Conservation (phyloP, 495 filamentous ascomycete species). For the Penicillium parvum region DNA sequence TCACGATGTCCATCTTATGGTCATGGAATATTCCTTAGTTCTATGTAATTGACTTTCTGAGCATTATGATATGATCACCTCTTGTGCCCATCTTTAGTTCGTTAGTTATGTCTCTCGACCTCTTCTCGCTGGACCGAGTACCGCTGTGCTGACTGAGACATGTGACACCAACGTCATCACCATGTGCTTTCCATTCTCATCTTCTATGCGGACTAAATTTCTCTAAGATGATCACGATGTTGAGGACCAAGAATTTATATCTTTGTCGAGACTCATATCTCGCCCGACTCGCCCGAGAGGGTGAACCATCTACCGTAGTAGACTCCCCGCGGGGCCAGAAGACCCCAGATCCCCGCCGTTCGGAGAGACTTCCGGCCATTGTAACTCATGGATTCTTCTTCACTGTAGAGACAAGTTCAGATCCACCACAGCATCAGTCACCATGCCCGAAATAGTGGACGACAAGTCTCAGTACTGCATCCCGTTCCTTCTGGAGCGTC, state of each 20-base stretch:
- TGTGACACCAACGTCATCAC: slow-evolving; percentile 31
- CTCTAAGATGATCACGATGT: background rate
- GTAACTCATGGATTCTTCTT: slow-evolving; percentile 13
- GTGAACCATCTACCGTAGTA: background rate
- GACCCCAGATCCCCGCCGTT: slow-evolving; percentile 21
- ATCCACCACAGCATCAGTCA: slow-evolving; percentile 4
- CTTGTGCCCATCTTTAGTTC: no score
- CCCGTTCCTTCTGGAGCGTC: slow-evolving; percentile 70
- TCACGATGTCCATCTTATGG: no score
- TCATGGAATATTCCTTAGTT: no score
- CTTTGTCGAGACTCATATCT: no score
- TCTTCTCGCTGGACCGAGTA: slow-evolving; percentile 11
- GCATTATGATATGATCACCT: background rate
- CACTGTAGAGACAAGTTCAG: no score
- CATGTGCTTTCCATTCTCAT: slow-evolving; percentile 12
- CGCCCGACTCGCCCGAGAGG: slow-evolving; percentile 10
- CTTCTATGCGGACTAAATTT: background rate
- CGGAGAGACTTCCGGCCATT: slow-evolving; percentile 16
- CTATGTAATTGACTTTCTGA: no score
- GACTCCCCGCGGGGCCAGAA: slow-evolving; percentile 8
- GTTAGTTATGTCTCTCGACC: no score
- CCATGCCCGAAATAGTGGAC: slow-evolving; percentile 60
- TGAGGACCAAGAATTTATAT: no score
- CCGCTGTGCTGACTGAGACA: slow-evolving; percentile 30
- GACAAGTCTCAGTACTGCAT: slow-evolving; percentile 87